Conservation (phyloP, 768 basidiomycete genomes). For the Dioszegia aurantiaca region DNA sequence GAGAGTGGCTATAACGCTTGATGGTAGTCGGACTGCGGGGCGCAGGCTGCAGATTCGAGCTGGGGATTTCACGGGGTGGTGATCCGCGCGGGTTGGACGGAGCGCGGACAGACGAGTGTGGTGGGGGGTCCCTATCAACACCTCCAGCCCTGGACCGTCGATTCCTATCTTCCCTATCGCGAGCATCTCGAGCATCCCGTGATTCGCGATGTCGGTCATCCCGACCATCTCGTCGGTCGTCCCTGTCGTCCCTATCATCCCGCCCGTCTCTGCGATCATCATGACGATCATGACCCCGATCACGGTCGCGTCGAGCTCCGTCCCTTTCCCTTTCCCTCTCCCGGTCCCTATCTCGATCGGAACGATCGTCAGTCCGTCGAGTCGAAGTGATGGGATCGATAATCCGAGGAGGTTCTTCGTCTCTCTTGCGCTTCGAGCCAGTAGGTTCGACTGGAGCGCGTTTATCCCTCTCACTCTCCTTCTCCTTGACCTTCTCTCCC, state of each 20-base stretch:
- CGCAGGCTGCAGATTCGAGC: background rate
- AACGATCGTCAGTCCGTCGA: conserved; percentile 6
- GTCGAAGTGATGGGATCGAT: background rate
- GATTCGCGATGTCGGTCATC: background rate
- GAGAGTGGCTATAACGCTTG: background rate
- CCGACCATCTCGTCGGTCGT: conserved; percentile 1
- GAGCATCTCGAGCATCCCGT: background rate
- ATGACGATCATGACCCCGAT: background rate
- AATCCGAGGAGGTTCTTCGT: background rate
- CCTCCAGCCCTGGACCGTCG: too few species aligned
- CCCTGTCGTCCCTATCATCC: conserved; percentile 3
- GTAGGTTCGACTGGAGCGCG: background rate
- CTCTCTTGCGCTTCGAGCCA: conserved; percentile 8
- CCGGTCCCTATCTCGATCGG: background rate
- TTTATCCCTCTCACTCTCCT: background rate
- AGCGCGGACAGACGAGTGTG: background rate
- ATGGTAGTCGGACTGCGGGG: background rate
- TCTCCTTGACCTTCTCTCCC: background rate
- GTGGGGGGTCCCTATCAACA: background rate
- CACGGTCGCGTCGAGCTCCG: too few species aligned
- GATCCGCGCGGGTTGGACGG: too few species aligned
- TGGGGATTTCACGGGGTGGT: too few species aligned
- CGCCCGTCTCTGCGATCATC: conserved; percentile 9
- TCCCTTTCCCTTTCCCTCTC: too few species aligned
- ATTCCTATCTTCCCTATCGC: background rate